Evolutionary conservation across 2,329 filamentous ascomycete genomes (phyloP).

Genomic region (Phialophora expanda): DNA sequence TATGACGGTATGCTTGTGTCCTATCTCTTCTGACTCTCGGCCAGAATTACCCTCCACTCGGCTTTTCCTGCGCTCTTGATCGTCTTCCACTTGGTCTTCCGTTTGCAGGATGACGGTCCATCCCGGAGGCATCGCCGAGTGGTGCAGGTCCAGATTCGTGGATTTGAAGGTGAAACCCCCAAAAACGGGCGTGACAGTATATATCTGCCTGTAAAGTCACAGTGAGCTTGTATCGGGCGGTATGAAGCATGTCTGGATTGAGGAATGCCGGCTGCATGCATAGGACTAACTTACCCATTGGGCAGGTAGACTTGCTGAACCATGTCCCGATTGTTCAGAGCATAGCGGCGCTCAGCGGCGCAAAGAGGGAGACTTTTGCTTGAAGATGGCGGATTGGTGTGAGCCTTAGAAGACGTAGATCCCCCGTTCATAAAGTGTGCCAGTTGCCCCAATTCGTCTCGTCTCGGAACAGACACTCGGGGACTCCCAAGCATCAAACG

Average conservation of each 20-base stretch:
- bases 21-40: conserved; percentile 22
- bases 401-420: background rate
- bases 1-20: conserved; percentile 30
- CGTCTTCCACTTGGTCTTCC: conserved; percentile 55
- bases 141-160: conserved; percentile 72
- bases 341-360: conserved; percentile 7
- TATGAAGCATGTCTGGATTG: background rate
- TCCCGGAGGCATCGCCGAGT: conserved; percentile 76
- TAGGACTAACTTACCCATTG: conserved; percentile 70
- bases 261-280: background rate
- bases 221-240: conserved; percentile 46
- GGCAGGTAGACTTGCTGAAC: conserved; percentile 64
- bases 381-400: background rate
- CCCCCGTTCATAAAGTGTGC: background rate
- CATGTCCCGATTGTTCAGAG: conserved; percentile 24
- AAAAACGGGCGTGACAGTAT: conserved; percentile 76
- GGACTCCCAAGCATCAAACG: background rate
- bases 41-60: conserved; percentile 22
- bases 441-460: background rate
- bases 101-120: conserved; percentile 90
- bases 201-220: conserved; percentile 68
- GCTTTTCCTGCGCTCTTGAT: conserved; percentile 35
- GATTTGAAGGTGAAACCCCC: conserved; percentile 90
- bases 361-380: background rate
- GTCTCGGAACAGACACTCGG: background rate